Base-by-base conservation (phyloP, 768 basidiomycete species). In the Termitomyces sp. region DNA sequence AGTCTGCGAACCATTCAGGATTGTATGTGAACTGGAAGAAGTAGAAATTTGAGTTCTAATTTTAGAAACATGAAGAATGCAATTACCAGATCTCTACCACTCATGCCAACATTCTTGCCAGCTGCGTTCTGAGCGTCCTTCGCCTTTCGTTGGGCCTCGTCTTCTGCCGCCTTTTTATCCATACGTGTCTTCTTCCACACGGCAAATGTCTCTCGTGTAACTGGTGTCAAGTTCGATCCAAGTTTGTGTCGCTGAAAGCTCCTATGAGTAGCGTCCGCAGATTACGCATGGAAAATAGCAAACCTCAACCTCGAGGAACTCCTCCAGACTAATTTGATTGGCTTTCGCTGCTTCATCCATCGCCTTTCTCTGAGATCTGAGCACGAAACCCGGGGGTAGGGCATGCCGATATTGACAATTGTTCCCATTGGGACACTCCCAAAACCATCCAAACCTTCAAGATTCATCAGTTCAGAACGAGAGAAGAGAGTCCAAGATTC, bases 291-390 rank as follows among this genome's bases (percentile, higher is more conserved):
- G 20, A 48, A 20, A 38, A 36, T 47, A 25, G 62, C 78, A 52
- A 62, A 94, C 94, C 86, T 98, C 96, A 47, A 93, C 92, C 74
- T 99, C 97, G 53, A 99, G 68, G 76, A 99, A 99, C 61, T 98
- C 97, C 68, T 98, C 97, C 36, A 99, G 62, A 61, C 91, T 93
- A 67, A 99, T 98, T 47, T 78, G 75, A 54, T 90, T 88, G 5
- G 89, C 87, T 71, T 93, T 95, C 23, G 89, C 92, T 3, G 91
- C 93, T 13, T 95, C 95, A 50, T 94, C 94, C 36, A 83, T 75
- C 3, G 92, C 92, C 72, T 98, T 98, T 74, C 78, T 87, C 72
- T 98, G 93, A 3, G 92, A 91, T 70, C 90, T 97, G 62, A 98
- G 83, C 22, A 97, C 88, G 70, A 97, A 98, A 3, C 96, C 96